phyloP scores from a whole-genome alignment of 768 basidiomycete genomes.

The Phanerochaete sordida region DNA sequence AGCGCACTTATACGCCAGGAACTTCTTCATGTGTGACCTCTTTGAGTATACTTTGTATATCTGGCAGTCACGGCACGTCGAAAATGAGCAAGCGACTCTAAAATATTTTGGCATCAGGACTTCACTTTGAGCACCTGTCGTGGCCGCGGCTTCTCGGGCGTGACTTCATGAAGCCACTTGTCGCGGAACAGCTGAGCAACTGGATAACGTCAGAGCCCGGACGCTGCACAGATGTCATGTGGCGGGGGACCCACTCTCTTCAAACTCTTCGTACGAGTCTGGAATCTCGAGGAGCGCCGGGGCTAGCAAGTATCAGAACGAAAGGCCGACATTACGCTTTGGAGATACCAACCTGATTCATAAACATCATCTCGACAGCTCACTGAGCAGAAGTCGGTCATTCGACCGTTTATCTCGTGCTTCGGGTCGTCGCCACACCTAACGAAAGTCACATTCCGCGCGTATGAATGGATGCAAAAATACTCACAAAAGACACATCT shows the following conservation, averaged over 20 bases:
- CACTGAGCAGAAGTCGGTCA: conserved; percentile 23
- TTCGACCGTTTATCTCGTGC: conserved; percentile 12
- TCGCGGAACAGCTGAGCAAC: conserved; percentile 18
- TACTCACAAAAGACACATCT: no score
- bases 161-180: conserved; percentile 16
- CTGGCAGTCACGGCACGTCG: no score
- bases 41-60: conserved; percentile 21
- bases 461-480: neutral
- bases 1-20: conserved; percentile 19
- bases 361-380: conserved; percentile 13
- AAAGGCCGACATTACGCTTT: neutral
- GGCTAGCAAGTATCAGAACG: neutral
- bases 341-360: conserved; percentile 4
- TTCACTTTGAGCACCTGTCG: neutral
- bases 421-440: conserved; percentile 20
- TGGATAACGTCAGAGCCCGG: neutral
- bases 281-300: neutral
- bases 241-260: conserved; percentile 7
- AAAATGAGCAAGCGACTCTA: neutral
- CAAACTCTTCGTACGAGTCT: neutral
- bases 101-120: no score
- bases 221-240: neutral
- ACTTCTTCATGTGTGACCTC: conserved; percentile 11
- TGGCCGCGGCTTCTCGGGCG: neutral
- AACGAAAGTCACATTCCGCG: neutral